A percentile compares a stretch with the other conserved stretches of the same genome.
Conservation (phyloP, 208 protist genomes). For the Leishmania lainsoni region DNA sequence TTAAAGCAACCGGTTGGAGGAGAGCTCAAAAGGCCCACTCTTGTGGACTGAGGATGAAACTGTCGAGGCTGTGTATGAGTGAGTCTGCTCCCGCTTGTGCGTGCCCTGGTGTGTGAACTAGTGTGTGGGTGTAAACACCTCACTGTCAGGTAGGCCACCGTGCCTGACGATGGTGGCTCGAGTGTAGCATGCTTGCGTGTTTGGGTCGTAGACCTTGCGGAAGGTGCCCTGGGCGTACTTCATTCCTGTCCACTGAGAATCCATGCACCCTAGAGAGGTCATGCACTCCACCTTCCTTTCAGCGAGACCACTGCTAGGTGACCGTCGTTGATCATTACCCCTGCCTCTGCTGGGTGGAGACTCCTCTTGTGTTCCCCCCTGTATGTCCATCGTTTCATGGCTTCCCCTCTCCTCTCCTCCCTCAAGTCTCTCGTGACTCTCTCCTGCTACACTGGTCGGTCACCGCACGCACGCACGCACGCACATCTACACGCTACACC, state of each 20-base stretch:
- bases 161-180: neutral
- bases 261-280: neutral
- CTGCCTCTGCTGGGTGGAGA: neutral
- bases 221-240: neutral
- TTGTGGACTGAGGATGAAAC: neutral
- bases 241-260: neutral
- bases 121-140: neutral
- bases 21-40: neutral
- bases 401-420: neutral
- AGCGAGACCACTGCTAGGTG: neutral
- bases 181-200: neutral
- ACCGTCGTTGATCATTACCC: neutral
- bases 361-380: neutral
- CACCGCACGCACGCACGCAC: neutral
- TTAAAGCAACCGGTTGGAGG: neutral
- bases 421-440: neutral
- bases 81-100: neutral
- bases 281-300: neutral
- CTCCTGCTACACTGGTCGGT: neutral
- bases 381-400: neutral
- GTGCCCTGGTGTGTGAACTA: neutral
- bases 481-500: neutral
- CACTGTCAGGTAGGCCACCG: neutral
- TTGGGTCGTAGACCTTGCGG: neutral
- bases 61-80: neutral